A percentile compares a stretch with the other conserved stretches of the same genome.
Conservation (phyloP, 306 rosid genomes). For the Acacia melanoxylon region DNA sequence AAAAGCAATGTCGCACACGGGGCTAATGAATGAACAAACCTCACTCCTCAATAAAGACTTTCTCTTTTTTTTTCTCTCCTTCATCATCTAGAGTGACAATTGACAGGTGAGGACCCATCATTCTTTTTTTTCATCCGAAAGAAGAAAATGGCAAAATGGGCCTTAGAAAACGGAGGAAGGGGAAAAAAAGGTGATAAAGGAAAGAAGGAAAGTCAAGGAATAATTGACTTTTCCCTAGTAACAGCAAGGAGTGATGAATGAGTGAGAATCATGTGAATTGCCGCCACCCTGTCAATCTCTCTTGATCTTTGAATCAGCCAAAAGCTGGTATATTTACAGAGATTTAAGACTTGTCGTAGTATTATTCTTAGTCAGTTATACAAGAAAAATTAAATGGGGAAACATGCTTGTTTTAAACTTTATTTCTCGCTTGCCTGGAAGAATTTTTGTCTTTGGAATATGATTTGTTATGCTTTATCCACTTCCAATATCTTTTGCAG, state of each 20-base stretch:
- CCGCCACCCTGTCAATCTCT: constrained; percentile 41
- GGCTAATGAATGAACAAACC: no score
- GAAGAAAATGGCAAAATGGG: background rate
- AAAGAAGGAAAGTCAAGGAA: constrained; percentile 34
- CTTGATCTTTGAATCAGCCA: constrained; percentile 45
- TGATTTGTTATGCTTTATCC: constrained; percentile 28
- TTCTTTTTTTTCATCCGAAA: background rate
- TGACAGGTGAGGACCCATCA: background rate
- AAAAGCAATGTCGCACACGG: no score
- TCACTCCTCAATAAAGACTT: no score
- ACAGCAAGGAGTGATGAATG: constrained; percentile 40
- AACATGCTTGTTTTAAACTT: background rate
- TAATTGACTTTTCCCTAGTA: constrained; percentile 20
- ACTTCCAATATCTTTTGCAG: constrained; percentile 44
- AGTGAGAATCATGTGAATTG: constrained; percentile 83
- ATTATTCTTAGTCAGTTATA: background rate
- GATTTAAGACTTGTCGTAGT: background rate
- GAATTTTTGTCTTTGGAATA: constrained; percentile 6
- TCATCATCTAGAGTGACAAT: background rate
- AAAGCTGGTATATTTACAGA: constrained; percentile 38
- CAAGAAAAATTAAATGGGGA: background rate
- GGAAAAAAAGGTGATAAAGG: background rate
- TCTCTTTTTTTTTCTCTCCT: no score
- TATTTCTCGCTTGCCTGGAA: constrained; percentile 9
- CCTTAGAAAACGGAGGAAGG: constrained; percentile 11